These are phyloP conservation scores for Amaranthus palmeri DNA, from an alignment of 148 eudicot species.

Conservation along the genomic window DNA sequence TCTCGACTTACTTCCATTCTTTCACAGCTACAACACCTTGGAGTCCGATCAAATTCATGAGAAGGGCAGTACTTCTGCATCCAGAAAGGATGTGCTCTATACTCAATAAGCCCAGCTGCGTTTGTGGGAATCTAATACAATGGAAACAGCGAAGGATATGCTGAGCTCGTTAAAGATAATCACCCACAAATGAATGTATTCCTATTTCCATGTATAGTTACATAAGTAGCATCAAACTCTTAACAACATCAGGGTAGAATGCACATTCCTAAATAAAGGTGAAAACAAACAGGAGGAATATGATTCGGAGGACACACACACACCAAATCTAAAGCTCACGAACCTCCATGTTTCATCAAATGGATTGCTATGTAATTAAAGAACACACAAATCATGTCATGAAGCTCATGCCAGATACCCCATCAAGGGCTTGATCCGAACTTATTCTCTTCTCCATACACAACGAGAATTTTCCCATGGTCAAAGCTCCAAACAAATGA, in stretches of 20 bases:
- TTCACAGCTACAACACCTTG: constrained; percentile 98
- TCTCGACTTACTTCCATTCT: constrained; percentile 77
- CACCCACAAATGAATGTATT: neutral
- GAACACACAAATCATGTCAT: too few species aligned
- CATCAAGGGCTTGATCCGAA: too few species aligned
- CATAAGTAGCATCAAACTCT: neutral
- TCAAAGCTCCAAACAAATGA: too few species aligned
- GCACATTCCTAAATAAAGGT: neutral
- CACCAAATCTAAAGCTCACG: too few species aligned
- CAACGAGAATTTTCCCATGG: too few species aligned
- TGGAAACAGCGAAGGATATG: neutral
- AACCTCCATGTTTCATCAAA: too few species aligned
- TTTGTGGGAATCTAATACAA: constrained; percentile 71
- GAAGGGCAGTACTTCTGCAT: constrained; percentile 94
- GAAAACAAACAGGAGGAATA: neutral
- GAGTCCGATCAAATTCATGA: constrained; percentile 82
- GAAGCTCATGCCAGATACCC: too few species aligned
- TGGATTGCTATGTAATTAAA: too few species aligned
- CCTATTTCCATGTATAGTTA: neutral
- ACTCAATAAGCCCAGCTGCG: constrained; percentile 75
- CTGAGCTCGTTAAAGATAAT: neutral
- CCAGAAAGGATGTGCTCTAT: constrained; percentile 98
- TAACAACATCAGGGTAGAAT: neutral
- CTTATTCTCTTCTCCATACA: too few species aligned
- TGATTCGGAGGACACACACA: neutral